These are phyloP conservation scores for Pseudomonodictys pantanalensis DNA, from an alignment of 495 filamentous ascomycete genomes.

Conservation along the genomic window DNA sequence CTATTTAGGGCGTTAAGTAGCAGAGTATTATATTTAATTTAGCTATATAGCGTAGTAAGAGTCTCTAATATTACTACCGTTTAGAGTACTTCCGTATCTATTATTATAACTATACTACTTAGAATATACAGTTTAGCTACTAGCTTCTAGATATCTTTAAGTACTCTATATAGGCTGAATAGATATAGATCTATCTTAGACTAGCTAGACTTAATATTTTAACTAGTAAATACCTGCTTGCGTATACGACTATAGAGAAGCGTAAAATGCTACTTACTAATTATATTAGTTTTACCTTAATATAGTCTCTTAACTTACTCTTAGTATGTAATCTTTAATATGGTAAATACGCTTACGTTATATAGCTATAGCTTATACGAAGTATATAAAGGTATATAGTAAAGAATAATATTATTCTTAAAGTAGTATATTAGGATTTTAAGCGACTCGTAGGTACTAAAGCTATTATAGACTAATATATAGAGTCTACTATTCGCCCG, in stretches of 20 bases:
- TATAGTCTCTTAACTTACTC: slow-evolving; percentile 12
- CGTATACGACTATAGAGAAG: slow-evolving; percentile 20
- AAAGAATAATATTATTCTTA: slow-evolving; percentile 16
- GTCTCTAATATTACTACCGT: slow-evolving; percentile 17
- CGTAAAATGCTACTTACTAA: slow-evolving; percentile 22
- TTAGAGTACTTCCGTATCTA: slow-evolving; percentile 10
- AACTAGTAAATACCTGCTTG: slow-evolving; percentile 11
- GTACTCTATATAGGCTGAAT: slow-evolving; percentile 18
- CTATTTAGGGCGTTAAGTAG: slow-evolving; percentile 10
- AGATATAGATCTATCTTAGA: slow-evolving; percentile 16
- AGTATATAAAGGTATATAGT: slow-evolving; percentile 9
- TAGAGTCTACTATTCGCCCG: not conserved
- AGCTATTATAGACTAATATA: slow-evolving; percentile 8
- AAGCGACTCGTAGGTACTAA: slow-evolving; percentile 6
- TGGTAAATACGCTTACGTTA: slow-evolving; percentile 1
- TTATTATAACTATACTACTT: not conserved
- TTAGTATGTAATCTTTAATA: slow-evolving; percentile 6
- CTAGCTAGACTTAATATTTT: slow-evolving; percentile 19
- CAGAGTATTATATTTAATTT: slow-evolving; percentile 7
- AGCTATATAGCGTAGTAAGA: slow-evolving; percentile 17
- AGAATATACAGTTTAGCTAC: slow-evolving; percentile 8
- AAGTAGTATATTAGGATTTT: slow-evolving; percentile 7
- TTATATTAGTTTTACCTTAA: slow-evolving; percentile 7
- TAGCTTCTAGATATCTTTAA: slow-evolving; percentile 21
- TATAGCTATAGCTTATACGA: not conserved